Evolutionary conservation across 2,329 filamentous ascomycete species (phyloP).

Genomic region (Monilinia fructicola): DNA sequence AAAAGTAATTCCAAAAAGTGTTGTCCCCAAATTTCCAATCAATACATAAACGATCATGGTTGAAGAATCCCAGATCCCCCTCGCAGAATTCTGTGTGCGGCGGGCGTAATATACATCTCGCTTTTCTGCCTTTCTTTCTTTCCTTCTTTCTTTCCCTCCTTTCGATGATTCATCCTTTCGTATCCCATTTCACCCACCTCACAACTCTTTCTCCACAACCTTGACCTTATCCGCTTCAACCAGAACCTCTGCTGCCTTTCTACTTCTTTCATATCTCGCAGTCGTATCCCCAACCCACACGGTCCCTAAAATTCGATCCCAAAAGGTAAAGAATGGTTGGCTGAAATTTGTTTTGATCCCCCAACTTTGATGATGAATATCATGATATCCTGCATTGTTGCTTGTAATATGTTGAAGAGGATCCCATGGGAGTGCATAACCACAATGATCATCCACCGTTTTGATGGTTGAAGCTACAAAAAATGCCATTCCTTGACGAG

Average conservation of each 20-base stretch:
- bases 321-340: constrained; percentile 93
- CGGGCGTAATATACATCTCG: constrained; percentile 20
- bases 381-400: constrained; percentile 96
- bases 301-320: constrained; percentile 81
- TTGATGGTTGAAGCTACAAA: constrained; percentile 89
- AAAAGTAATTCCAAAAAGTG: constrained; percentile 9
- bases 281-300: constrained; percentile 39
- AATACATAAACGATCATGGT: constrained; percentile 13
- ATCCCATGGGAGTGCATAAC: constrained; percentile 94
- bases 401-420: constrained; percentile 87
- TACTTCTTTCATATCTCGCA: constrained; percentile 35
- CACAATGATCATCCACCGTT: constrained; percentile 96
- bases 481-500: constrained; percentile 83
- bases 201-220: constrained; percentile 6
- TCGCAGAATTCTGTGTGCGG: not conserved
- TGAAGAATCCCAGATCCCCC: constrained; percentile 2
- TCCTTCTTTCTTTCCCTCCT: not conserved
- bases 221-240: constrained; percentile 34
- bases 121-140: not conserved
- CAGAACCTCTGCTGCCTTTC: constrained; percentile 38
- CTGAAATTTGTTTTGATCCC: constrained; percentile 96
- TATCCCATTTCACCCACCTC: not conserved
- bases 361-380: constrained; percentile 98
- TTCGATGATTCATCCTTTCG: not conserved
- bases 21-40: constrained; percentile 19